phyloP scores from a whole-genome alignment of 2,329 filamentous ascomycete species.

The Chrysosporium queenslandicum region DNA sequence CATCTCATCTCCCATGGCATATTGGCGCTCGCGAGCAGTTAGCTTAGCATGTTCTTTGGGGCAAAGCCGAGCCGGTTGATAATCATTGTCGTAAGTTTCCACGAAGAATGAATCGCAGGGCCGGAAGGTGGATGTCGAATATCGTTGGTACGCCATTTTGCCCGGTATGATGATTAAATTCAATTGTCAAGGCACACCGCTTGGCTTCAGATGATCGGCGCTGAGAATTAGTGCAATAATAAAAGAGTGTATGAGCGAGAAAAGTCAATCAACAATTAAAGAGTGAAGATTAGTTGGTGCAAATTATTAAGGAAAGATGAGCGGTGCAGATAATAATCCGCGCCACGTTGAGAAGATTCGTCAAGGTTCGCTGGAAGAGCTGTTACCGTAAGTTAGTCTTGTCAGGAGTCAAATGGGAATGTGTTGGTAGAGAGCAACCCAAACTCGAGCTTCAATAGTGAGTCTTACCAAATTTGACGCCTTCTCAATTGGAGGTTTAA shows the following conservation, averaged over 20 bases:
- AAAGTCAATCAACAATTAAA: conserved; percentile 41
- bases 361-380: conserved; percentile 27
- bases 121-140: conserved; percentile 46
- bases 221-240: conserved; percentile 31
- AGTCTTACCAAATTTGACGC: conserved; percentile 36
- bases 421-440: no score
- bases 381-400: conserved; percentile 20
- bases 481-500: conserved; percentile 15
- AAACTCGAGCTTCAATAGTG: no score
- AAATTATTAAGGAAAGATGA: conserved; percentile 37
- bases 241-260: conserved; percentile 39
- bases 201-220: conserved; percentile 36
- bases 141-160: conserved; percentile 47
- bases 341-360: conserved; percentile 23
- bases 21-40: conserved; percentile 71
- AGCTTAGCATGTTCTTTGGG: conserved; percentile 67
- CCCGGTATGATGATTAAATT: conserved; percentile 19
- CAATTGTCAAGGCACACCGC: conserved; percentile 21
- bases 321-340: conserved; percentile 35
- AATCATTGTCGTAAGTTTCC: conserved; percentile 49
- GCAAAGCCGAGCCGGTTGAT: conserved; percentile 47
- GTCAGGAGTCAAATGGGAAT: no score
- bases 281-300: conserved; percentile 51
- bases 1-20: conserved; percentile 78
- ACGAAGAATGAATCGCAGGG: conserved; percentile 61